phyloP scores from a whole-genome alignment of 1,284 basidiomycete genomes.

The Malassezia sp. region DNA sequence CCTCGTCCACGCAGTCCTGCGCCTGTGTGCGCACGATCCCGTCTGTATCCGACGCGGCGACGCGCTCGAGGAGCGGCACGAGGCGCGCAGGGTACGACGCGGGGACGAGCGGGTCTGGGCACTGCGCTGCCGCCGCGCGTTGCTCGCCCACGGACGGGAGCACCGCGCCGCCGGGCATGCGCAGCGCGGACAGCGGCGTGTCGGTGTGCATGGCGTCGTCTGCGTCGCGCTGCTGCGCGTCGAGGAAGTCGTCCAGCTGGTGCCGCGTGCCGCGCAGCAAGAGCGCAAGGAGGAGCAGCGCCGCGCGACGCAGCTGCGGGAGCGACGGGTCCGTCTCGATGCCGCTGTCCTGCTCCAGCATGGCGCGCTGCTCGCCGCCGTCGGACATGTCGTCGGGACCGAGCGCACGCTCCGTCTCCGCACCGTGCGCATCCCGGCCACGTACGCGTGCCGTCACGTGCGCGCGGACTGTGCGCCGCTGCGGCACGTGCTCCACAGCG shows the following conservation, averaged over 20 bases:
- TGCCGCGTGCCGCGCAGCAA: constrained; percentile 23
- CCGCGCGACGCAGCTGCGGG: constrained; percentile 35
- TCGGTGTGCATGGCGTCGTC: constrained; percentile 1
- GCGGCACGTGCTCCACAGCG: constrained; percentile 22
- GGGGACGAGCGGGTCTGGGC: neutral
- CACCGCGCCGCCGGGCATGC: constrained; percentile 24
- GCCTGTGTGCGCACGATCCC: constrained; percentile 29
- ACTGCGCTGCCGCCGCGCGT: neutral
- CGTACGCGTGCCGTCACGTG: constrained; percentile 1
- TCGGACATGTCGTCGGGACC: constrained; percentile 17
- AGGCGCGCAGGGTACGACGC: neutral
- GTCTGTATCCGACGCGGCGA: constrained; percentile 18
- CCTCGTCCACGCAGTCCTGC: constrained; percentile 20
- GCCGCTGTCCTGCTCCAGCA: constrained; percentile 19
- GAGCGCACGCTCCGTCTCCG: neutral
- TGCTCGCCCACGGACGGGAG: constrained; percentile 15
- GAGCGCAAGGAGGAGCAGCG: constrained; percentile 30
- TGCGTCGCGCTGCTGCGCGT: neutral
- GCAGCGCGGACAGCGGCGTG: constrained; percentile 17
- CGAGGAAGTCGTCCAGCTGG: constrained; percentile 21
- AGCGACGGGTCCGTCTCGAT: constrained; percentile 24
- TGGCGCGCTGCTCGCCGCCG: constrained; percentile 9
- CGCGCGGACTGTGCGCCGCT: neutral
- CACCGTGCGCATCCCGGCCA: neutral
- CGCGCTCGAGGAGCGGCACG: neutral